These are phyloP conservation scores for Kingdonia uniflora DNA, from an alignment of 164 flowering plant species.

Conservation along the genomic window DNA sequence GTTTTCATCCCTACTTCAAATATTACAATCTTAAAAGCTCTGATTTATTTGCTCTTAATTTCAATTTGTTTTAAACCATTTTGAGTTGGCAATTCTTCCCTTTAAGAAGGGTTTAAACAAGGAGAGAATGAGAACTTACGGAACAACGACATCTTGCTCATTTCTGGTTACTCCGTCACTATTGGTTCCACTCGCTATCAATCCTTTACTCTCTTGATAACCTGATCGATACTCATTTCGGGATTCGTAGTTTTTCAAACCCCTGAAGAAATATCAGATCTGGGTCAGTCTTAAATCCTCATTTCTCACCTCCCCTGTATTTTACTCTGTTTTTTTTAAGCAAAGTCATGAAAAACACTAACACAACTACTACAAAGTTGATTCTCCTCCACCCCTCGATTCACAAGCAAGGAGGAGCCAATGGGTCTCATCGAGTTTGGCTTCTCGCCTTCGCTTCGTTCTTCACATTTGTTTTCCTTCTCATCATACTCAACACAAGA, in stretches of 20 bases:
- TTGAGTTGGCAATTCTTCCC: no score
- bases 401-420: conserved; percentile 17
- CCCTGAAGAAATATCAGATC: neutral
- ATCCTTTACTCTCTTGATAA: neutral
- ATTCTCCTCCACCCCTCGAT: conserved; percentile 22
- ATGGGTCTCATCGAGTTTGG: conserved; percentile 37
- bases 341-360: neutral
- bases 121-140: neutral
- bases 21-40: no score
- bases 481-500: conserved; percentile 37
- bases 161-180: conserved; percentile 6
- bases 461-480: conserved; percentile 44
- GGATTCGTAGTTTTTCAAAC: neutral
- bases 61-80: no score
- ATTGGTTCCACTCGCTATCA: neutral
- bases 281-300: neutral
- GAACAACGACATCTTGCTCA: conserved; percentile 13
- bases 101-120: no score
- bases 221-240: neutral
- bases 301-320: no score
- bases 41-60: no score
- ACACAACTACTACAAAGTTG: conserved; percentile 17
- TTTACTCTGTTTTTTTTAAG: neutral
- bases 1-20: no score
- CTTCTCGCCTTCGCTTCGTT: conserved; percentile 46